A percentile compares a stretch with the other conserved stretches of the same genome.
Conservation (phyloP, 140 eudicot species). For the Ambrosia hybrid region DNA sequence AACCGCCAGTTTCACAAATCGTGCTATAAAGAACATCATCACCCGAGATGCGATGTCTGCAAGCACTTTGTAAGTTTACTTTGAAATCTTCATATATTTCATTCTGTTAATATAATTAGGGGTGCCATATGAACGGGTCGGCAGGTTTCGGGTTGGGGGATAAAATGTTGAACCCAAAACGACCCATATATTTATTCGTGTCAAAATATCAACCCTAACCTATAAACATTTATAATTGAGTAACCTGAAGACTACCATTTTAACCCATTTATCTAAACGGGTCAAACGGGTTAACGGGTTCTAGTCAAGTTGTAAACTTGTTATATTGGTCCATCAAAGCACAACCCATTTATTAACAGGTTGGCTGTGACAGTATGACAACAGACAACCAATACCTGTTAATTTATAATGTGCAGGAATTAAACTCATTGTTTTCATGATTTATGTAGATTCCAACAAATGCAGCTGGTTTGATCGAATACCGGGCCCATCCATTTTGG, state of each 20-base stretch:
- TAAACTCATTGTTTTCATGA: background rate
- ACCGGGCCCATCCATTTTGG: conserved; percentile 61
- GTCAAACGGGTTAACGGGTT: background rate
- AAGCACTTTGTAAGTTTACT: conserved; percentile 65
- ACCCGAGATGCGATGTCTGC: conserved; percentile 95
- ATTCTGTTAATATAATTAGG: background rate
- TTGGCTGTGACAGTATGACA: too few relatives aligned
- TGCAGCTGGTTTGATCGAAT: conserved; percentile 49
- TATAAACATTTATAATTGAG: background rate
- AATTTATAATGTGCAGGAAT: background rate
- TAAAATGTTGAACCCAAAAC: background rate
- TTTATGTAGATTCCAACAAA: conserved; percentile 48
- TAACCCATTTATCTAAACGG: background rate
- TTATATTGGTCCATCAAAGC: background rate
- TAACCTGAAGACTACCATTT: background rate
- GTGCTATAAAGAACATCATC: conserved; percentile 79
- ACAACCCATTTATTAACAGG: background rate
- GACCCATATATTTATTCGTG: background rate
- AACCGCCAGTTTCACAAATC: conserved; percentile 73
- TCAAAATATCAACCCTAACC: background rate
- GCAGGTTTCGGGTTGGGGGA: too few relatives aligned
- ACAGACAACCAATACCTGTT: background rate
- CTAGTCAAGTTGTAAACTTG: background rate
- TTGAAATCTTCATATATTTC: conserved; percentile 1
- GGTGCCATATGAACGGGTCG: background rate